Evolutionary conservation across 768 basidiomycete species (phyloP).

Genomic region (Podaxis mareebaensis): DNA sequence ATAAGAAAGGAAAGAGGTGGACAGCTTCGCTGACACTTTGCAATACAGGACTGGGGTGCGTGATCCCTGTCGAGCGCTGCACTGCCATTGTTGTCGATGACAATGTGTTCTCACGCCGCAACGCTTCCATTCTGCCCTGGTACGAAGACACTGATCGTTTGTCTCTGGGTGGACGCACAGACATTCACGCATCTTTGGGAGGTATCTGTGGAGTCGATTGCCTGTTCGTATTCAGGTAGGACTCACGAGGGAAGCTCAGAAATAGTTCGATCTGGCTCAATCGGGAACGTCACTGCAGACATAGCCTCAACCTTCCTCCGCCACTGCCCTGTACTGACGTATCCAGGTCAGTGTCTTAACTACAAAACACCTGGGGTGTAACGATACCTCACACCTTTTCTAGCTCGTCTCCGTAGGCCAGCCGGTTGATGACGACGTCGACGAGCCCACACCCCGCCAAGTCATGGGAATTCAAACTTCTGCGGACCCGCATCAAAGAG

Average conservation of each 20-base stretch:
- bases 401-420: neutral
- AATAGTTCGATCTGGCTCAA: too few relatives aligned
- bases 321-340: neutral
- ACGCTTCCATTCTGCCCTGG: too few relatives aligned
- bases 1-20: too few relatives aligned
- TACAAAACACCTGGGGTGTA: neutral
- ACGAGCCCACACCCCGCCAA: neutral
- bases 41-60: too few relatives aligned
- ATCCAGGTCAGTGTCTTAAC: neutral
- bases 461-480: neutral
- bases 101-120: neutral
- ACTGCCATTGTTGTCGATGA: neutral
- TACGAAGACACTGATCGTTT: too few relatives aligned
- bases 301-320: neutral
- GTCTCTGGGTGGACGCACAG: too few relatives aligned
- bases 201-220: too few relatives aligned
- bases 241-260: too few relatives aligned
- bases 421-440: neutral
- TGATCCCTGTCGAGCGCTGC: neutral
- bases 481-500: neutral
- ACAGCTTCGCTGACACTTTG: too few relatives aligned
- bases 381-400: neutral
- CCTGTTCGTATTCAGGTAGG: too few relatives aligned
- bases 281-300: neutral
- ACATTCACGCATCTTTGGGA: too few relatives aligned